phyloP scores from a whole-genome alignment of 2,329 filamentous ascomycete genomes.

The Ceratocystiopsis sp. region DNA sequence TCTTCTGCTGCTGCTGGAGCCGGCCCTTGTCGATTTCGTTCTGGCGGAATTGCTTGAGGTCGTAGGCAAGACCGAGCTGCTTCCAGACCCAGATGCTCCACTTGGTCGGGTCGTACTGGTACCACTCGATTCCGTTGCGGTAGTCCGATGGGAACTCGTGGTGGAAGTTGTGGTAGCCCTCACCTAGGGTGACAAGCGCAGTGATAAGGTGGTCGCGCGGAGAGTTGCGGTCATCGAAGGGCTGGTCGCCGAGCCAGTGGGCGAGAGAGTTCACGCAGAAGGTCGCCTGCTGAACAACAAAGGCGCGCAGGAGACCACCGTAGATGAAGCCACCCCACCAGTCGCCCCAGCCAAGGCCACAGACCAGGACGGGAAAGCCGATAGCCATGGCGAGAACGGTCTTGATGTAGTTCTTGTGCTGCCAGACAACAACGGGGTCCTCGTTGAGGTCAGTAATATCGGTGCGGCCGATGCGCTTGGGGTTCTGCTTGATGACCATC shows the following conservation, averaged over 20 bases:
- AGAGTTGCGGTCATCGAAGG: constrained; percentile 84
- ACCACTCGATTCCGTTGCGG: constrained; percentile 82
- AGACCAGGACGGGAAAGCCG: constrained; percentile 56
- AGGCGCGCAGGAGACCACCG: constrained; percentile 69
- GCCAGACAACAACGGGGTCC: constrained; percentile 70
- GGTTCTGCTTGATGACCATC: constrained; percentile 91
- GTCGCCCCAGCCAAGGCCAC: constrained; percentile 66
- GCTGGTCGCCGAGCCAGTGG: constrained; percentile 83
- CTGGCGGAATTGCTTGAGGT: constrained; percentile 77
- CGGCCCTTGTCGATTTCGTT: constrained; percentile 91
- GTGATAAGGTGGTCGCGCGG: constrained; percentile 79
- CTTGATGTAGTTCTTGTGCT: constrained; percentile 76
- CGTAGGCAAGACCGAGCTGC: constrained; percentile 65
- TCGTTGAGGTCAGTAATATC: constrained; percentile 82
- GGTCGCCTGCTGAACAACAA: constrained; percentile 81
- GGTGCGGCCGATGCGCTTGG: constrained; percentile 72
- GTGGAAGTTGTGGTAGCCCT: constrained; percentile 88
- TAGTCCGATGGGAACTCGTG: constrained; percentile 90
- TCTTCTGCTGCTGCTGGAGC: constrained; percentile 80
- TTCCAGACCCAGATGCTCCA: constrained; percentile 79
- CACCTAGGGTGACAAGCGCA: constrained; percentile 67
- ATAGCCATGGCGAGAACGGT: constrained; percentile 62
- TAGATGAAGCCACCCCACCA: constrained; percentile 73
- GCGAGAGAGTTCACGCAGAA: constrained; percentile 88
- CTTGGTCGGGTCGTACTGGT: constrained; percentile 84